Evolutionary conservation across 306 rosid genomes (phyloP).

Genomic region (Amphicarpaea edgeworthii): DNA sequence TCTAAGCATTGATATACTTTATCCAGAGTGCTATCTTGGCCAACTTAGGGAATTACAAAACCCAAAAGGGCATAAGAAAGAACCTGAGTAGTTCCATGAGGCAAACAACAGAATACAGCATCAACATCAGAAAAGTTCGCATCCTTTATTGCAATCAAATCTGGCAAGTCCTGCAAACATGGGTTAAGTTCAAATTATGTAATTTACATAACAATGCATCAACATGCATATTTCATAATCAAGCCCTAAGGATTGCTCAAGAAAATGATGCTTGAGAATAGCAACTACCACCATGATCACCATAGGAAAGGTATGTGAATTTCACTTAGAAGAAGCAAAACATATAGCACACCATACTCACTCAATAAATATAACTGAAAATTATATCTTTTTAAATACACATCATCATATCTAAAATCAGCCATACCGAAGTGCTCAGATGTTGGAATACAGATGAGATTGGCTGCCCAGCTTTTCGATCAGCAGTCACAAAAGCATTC

Average conservation of each 20-base stretch:
- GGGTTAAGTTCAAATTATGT: constrained; percentile 31
- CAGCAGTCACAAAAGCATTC: constrained; percentile 82
- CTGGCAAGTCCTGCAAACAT: constrained; percentile 74
- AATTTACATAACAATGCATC: constrained; percentile 12
- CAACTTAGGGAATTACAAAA: constrained; percentile 22
- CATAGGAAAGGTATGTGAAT: constrained; percentile 1
- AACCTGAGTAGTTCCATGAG: constrained; percentile 98
- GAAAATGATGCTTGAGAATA: constrained; percentile 35
- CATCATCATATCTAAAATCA: constrained; percentile 33
- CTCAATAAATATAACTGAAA: neutral
- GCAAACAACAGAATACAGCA: constrained; percentile 96
- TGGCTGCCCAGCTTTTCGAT: constrained; percentile 92
- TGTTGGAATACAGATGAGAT: constrained; percentile 91
- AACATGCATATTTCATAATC: constrained; percentile 21
- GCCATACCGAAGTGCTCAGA: constrained; percentile 69
- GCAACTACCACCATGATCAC: constrained; percentile 32
- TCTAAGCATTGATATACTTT: neutral
- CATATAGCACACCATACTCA: constrained; percentile 2
- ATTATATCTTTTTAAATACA: neutral
- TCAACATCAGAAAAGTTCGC: constrained; percentile 81
- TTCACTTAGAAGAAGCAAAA: constrained; percentile 18
- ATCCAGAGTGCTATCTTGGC: neutral
- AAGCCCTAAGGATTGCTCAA: constrained; percentile 20
- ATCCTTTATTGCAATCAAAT: constrained; percentile 87
- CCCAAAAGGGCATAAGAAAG: constrained; percentile 19